Conservation (phyloP, 768 basidiomycete genomes). For the Lepiota brunneoincarnata region DNA sequence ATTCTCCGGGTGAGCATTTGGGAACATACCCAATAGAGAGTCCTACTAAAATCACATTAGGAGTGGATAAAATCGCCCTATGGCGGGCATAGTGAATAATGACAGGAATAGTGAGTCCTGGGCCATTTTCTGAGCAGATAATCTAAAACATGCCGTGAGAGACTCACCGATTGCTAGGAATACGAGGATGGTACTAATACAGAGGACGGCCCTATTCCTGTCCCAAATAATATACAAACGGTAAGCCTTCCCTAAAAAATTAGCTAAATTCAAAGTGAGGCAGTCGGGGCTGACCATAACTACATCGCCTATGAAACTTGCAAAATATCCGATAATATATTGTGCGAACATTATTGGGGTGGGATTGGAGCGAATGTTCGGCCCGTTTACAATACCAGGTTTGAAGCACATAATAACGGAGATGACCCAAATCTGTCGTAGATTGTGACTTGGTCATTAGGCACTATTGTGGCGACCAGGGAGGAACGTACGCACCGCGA, state of each 20-base stretch:
- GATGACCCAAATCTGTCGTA: background rate
- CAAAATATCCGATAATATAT: background rate
- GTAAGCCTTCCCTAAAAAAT: background rate
- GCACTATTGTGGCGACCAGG: too few species aligned
- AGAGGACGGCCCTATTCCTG: background rate
- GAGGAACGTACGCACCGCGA: background rate
- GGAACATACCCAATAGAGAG: background rate
- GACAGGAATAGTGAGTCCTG: background rate
- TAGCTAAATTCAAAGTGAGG: background rate
- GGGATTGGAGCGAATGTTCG: background rate
- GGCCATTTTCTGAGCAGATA: background rate
- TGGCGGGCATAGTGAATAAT: too few species aligned
- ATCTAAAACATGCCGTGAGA: background rate
- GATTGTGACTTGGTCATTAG: background rate
- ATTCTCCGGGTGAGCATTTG: too few species aligned
- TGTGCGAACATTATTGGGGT: background rate
- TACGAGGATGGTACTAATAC: background rate
- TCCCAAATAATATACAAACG: slow-evolving; percentile 4
- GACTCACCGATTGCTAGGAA: background rate
- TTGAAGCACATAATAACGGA: slow-evolving; percentile 6
- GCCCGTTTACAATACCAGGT: background rate
- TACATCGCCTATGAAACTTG: background rate
- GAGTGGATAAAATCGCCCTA: too few species aligned
- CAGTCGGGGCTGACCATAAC: background rate
- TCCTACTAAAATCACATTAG: background rate